phyloP scores from a whole-genome alignment of 2,329 filamentous ascomycete species.

The Catunica adiposa region DNA sequence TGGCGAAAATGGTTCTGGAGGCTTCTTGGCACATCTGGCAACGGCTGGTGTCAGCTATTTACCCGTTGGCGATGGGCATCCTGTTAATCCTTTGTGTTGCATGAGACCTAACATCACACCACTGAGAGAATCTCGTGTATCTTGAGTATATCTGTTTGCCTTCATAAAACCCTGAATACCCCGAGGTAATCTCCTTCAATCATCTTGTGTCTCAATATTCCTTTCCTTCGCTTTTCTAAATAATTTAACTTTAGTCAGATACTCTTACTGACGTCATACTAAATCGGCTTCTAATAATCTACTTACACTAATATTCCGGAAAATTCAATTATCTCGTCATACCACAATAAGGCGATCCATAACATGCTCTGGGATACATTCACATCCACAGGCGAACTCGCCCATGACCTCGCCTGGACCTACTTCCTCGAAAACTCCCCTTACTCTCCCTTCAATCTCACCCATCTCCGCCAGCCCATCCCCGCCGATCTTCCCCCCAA shows the following conservation, averaged over 20 bases:
- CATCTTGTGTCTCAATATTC: too few relatives aligned
- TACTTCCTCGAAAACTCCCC: slow-evolving; percentile 19
- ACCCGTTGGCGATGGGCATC: neutral
- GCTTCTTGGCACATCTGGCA: neutral
- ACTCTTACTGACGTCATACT: too few relatives aligned
- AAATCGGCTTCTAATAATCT: too few relatives aligned
- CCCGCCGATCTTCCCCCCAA: slow-evolving; percentile 27
- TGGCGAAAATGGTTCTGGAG: neutral
- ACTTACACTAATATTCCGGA: neutral
- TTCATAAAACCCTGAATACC: too few relatives aligned
- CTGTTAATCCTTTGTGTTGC: neutral
- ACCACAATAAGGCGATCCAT: neutral
- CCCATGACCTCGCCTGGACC: slow-evolving; percentile 10
- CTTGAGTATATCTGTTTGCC: too few relatives aligned
- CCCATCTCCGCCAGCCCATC: slow-evolving; percentile 29
- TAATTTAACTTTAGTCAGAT: too few relatives aligned
- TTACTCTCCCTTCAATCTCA: slow-evolving; percentile 31
- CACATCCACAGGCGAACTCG: slow-evolving; percentile 7
- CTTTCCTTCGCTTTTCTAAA: too few relatives aligned
- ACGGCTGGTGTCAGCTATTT: neutral
- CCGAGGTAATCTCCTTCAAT: too few relatives aligned
- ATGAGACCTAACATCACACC: neutral
- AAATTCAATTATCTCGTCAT: neutral
- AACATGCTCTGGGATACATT: slow-evolving; percentile 14
- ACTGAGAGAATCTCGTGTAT: neutral